Evolutionary conservation across 2,329 filamentous ascomycete species (phyloP).

Genomic region (Penicillium sp.): DNA sequence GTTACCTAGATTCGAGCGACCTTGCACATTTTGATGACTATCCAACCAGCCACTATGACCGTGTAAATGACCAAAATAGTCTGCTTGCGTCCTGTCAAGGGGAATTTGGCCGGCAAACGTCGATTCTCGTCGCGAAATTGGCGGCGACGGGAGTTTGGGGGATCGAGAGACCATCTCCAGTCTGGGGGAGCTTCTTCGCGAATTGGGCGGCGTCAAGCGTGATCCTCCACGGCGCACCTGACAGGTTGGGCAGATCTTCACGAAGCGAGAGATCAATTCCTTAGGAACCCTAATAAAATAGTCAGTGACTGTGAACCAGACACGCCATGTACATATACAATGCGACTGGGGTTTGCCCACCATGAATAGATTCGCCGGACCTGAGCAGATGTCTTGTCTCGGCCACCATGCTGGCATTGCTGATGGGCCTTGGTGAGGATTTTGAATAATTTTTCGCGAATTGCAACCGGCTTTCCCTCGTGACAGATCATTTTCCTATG

Average conservation of each 20-base stretch:
- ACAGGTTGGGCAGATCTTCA: conserved; percentile 45
- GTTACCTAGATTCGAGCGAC: conserved; percentile 16
- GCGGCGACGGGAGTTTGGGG: conserved; percentile 32
- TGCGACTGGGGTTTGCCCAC: conserved; percentile 24
- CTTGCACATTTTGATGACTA: conserved; percentile 19
- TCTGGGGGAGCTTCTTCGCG: conserved; percentile 32
- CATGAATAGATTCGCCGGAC: conserved; percentile 45
- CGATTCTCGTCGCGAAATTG: conserved; percentile 31
- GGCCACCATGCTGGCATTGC: conserved; percentile 45
- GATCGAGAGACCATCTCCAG: conserved; percentile 28
- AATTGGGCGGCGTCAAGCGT: conserved; percentile 36
- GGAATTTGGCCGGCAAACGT: conserved; percentile 22
- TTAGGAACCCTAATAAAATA: conserved; percentile 41
- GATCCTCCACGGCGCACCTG: conserved; percentile 40
- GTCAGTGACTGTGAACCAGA: not conserved
- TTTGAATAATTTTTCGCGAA: conserved; percentile 45
- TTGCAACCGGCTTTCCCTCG: conserved; percentile 46
- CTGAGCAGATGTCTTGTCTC: conserved; percentile 46
- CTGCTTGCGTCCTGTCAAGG: conserved; percentile 24
- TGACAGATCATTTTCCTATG: conserved; percentile 41
- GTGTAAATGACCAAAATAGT: conserved; percentile 24
- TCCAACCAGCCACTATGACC: conserved; percentile 26
- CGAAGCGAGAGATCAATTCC: conserved; percentile 45
- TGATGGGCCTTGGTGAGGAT: conserved; percentile 44
- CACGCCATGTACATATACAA: not conserved